phyloP scores from a whole-genome alignment of 305 asterid genomes.

The Ajuga reptans region DNA sequence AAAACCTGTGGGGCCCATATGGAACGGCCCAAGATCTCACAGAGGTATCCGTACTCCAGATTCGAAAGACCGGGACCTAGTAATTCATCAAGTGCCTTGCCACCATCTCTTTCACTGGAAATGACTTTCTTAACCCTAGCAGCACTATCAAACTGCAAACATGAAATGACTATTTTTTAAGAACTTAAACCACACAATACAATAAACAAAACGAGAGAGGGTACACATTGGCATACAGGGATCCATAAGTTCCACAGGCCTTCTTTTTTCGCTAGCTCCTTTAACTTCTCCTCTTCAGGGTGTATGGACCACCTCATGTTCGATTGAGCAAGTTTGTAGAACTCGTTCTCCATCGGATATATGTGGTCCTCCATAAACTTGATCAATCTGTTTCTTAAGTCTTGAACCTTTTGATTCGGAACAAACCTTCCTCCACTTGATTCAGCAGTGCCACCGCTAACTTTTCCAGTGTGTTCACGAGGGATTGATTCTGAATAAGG shows the following conservation, averaged over 20 bases:
- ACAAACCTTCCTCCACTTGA: slow-evolving; percentile 53
- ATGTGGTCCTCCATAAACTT: slow-evolving; percentile 75
- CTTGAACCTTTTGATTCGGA: slow-evolving; percentile 63
- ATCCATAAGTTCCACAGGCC: slow-evolving; percentile 91
- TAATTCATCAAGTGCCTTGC: slow-evolving; percentile 41
- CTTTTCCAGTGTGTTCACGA: slow-evolving; percentile 30
- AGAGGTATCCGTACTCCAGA: slow-evolving; percentile 84
- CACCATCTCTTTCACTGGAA: slow-evolving; percentile 35
- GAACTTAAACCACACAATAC: background rate
- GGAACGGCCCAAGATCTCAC: slow-evolving; percentile 92
- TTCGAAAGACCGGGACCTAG: slow-evolving; percentile 85
- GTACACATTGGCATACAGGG: slow-evolving; percentile 44
- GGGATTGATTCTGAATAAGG: slow-evolving; percentile 31
- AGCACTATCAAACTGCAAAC: slow-evolving; percentile 76
- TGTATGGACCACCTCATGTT: slow-evolving; percentile 73
- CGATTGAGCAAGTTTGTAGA: slow-evolving; percentile 69
- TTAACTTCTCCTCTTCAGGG: slow-evolving; percentile 81
- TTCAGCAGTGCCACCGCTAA: slow-evolving; percentile 22
- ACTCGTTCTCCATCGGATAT: slow-evolving; percentile 74
- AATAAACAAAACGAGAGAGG: slow-evolving; percentile 3
- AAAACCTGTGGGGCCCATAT: slow-evolving; percentile 93
- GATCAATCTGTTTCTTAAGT: slow-evolving; percentile 52
- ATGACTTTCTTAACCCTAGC: slow-evolving; percentile 68
- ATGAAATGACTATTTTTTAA: background rate
- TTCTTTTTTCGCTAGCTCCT: slow-evolving; percentile 68